These are phyloP conservation scores for Durotheca rogersii DNA, from an alignment of 495 filamentous ascomycete species.

Conservation along the genomic window DNA sequence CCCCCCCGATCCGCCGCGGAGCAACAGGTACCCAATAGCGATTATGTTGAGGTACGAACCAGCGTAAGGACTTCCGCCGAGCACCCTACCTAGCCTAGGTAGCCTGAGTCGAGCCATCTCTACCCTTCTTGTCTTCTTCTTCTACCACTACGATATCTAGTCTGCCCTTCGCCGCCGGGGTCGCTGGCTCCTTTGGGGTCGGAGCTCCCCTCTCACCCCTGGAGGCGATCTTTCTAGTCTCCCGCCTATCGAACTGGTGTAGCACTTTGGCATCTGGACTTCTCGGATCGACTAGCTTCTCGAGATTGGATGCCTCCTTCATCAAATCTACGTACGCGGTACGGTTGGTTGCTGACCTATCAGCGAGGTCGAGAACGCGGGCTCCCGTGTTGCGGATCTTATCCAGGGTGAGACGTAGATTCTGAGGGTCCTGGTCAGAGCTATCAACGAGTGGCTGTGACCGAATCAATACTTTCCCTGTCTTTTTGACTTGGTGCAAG, in stretches of 20 bases:
- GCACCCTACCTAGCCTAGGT: not conserved
- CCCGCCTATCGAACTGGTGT: conserved; percentile 21
- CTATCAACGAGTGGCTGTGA: conserved; percentile 5
- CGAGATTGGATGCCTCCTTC: conserved; percentile 25
- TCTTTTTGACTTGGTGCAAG: conserved; percentile 27
- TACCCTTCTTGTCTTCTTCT: not conserved
- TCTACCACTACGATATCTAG: not conserved
- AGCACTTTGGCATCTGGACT: conserved; percentile 14
- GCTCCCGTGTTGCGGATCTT: conserved; percentile 24
- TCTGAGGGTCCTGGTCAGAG: conserved; percentile 21
- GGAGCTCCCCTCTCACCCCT: not conserved
- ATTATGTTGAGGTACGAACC: not conserved
- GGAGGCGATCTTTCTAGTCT: not conserved
- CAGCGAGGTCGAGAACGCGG: conserved; percentile 15
- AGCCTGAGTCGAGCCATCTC: not conserved
- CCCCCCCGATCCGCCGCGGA: not conserved
- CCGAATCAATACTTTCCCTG: conserved; percentile 14
- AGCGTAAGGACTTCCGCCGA: not conserved
- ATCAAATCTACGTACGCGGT: conserved; percentile 30
- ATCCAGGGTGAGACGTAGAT: conserved; percentile 22
- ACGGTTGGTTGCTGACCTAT: conserved; percentile 16
- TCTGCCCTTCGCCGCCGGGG: not conserved
- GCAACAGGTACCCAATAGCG: no score
- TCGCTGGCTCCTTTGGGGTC: not conserved
- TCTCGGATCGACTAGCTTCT: conserved; percentile 28